Base-by-base conservation (phyloP, 78 protist species). In the Polysphondylium violaceum region DNA sequence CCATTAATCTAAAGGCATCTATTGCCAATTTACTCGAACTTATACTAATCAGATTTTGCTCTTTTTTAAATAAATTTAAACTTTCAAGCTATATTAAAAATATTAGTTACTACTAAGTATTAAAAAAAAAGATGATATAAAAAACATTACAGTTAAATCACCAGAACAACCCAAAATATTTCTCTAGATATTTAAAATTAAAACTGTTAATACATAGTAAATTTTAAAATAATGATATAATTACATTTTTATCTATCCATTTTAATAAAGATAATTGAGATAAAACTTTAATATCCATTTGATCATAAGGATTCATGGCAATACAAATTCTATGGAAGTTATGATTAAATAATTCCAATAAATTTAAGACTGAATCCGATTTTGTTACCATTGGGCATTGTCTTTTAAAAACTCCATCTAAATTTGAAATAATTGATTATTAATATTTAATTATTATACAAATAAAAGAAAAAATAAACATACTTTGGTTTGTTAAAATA, bases 221-320 rank as follows among this genome's bases (percentile, higher is more conserved):
- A 55, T 9, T 55, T 55, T 55, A 55, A 55, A 55, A 55, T 55
- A 55, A 11, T 55, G 14, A 4, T 55, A 55, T 53, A 53, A 12
- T 36, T 56, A 79, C 89, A 67, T 79, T 47, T 68, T 63, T 69
- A 25, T 65, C 89, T 16, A 79, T 50, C 89, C 89, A 79, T 53
- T 79, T 79, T 9, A 79, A 44, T 25, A 79, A 33, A 21, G 76
- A 53, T 38, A 79, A 50, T 55, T 79, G 68, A 33, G 89, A 79
- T 12, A 67, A 35, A 40, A 79, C 64, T 29, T 53, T 35, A 55
- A 79, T 79, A 55, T 79, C 77, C 41, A 36, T 79, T 67, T 69
- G 72, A 14, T 50, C 64, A 17, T 56, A 23, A 36, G 51, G 61
- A 23, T 53, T 40, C 36, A 53, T 50, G 21, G 89, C 55, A 50